Percentiles rank a stretch among this genome's conserved stretches.
Conservation (phyloP, 768 basidiomycete species). For the Phylloporus rhodoxanthus region DNA sequence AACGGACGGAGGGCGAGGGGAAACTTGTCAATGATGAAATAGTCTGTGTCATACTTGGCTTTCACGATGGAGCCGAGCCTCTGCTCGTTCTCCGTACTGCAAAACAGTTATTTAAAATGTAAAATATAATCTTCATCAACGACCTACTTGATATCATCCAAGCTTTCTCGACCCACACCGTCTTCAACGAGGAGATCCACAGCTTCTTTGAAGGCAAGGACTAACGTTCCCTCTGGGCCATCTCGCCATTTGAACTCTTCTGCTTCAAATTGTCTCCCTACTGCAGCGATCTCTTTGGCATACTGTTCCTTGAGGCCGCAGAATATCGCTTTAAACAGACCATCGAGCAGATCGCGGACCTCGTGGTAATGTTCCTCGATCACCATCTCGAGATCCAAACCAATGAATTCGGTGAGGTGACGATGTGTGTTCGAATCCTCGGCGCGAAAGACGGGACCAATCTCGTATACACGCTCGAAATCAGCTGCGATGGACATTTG, state of each 20-base stretch:
- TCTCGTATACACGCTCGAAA: constrained; percentile 97
- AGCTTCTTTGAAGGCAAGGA: constrained; percentile 81
- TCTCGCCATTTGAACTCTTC: constrained; percentile 93
- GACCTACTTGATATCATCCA: constrained; percentile 86
- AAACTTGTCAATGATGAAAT: constrained; percentile 99
- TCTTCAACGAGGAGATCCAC: constrained; percentile 82
- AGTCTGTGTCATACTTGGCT: constrained; percentile 94
- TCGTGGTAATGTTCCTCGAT: constrained; percentile 99
- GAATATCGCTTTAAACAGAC: constrained; percentile 84
- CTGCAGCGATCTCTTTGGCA: constrained; percentile 73
- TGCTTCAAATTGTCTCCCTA: constrained; percentile 85
- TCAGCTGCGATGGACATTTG: constrained; percentile 99
- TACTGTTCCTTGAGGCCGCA: constrained; percentile 70
- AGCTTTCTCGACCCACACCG: constrained; percentile 66
- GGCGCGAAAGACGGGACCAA: constrained; percentile 94
- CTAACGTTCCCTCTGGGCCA: constrained; percentile 63
- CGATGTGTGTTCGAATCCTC: constrained; percentile 97
- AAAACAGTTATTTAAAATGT: constrained; percentile 2
- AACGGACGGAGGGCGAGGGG: constrained; percentile 93
- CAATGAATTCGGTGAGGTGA: constrained; percentile 97
- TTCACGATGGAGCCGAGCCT: constrained; percentile 84
- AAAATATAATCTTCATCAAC: background rate
- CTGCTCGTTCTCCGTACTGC: constrained; percentile 93
- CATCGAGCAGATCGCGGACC: constrained; percentile 88
- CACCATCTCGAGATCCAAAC: constrained; percentile 97